Evolutionary conservation across 2,329 filamentous ascomycete species (phyloP).

Genomic region (Bipolaris bicolor): DNA sequence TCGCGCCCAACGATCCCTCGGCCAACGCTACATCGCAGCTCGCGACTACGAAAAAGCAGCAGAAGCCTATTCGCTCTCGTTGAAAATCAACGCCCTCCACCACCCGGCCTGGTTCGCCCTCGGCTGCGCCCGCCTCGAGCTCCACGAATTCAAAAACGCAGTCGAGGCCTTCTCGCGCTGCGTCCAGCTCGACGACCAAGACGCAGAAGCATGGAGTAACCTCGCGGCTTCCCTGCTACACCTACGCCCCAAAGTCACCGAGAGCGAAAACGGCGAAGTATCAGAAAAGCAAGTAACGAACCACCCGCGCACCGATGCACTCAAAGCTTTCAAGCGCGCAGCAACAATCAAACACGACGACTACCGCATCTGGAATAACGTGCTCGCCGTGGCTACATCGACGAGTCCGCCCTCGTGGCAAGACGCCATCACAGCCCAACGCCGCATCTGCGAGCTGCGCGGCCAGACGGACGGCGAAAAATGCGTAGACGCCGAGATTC

Average conservation of each 20-base stretch:
- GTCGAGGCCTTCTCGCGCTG: slow-evolving; percentile 82
- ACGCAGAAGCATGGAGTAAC: slow-evolving; percentile 95
- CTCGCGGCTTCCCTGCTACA: slow-evolving; percentile 82
- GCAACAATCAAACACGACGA: slow-evolving; percentile 83
- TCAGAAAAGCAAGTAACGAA: slow-evolving; percentile 48
- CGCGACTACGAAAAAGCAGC: slow-evolving; percentile 73
- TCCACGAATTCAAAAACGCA: slow-evolving; percentile 77
- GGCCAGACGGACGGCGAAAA: slow-evolving; percentile 71
- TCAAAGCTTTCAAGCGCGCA: slow-evolving; percentile 85
- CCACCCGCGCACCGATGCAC: slow-evolving; percentile 70
- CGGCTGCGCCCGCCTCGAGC: slow-evolving; percentile 83
- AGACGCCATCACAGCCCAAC: slow-evolving; percentile 78
- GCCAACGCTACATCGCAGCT: slow-evolving; percentile 73
- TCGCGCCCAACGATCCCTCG: slow-evolving; percentile 85
- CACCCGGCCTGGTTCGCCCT: slow-evolving; percentile 86
- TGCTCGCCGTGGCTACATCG: slow-evolving; percentile 83
- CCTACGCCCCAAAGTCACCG: slow-evolving; percentile 59
- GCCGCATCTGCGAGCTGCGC: slow-evolving; percentile 76
- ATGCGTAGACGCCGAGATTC: slow-evolving; percentile 75
- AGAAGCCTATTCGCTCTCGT: slow-evolving; percentile 77
- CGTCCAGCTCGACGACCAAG: slow-evolving; percentile 83
- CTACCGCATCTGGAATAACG: slow-evolving; percentile 95
- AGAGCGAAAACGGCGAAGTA: slow-evolving; percentile 42
- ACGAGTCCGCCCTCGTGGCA: slow-evolving; percentile 74
- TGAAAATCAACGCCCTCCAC: slow-evolving; percentile 80